Conservation (phyloP, 1,139 yeast genomes). For the Maudiozyma humilis region DNA sequence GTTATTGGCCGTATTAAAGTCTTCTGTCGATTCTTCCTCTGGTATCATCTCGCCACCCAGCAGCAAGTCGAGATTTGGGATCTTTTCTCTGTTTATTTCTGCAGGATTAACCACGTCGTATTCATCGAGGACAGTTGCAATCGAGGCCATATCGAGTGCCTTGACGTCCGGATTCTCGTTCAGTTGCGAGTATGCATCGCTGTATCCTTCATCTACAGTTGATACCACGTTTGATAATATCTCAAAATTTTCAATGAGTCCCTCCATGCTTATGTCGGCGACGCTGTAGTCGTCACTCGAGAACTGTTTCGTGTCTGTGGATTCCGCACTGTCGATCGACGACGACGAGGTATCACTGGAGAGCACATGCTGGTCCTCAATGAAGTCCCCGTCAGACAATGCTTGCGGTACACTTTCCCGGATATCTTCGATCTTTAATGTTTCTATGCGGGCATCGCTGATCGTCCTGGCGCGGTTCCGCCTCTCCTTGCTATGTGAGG, state of each 20-base stretch:
- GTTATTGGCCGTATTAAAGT: background rate
- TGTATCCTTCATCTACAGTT: constrained; percentile 3
- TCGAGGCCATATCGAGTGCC: constrained; percentile 11
- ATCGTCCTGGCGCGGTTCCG: background rate
- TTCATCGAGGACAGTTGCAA: constrained; percentile 23
- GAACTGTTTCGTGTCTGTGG: constrained; percentile 7
- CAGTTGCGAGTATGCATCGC: background rate
- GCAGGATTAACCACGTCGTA: constrained; percentile 16
- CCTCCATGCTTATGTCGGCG: constrained; percentile 3
- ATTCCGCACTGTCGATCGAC: constrained; percentile 7
- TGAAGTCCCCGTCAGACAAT: constrained; percentile 3
- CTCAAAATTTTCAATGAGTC: constrained; percentile 3
- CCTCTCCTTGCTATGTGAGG: background rate
- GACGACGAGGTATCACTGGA: background rate
- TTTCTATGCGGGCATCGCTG: background rate
- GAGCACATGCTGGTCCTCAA: constrained; percentile 3
- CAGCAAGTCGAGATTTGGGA: background rate
- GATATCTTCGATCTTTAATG: background rate
- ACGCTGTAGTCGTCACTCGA: constrained; percentile 1
- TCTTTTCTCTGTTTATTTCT: background rate
- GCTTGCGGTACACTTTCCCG: background rate
- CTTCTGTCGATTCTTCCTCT: background rate
- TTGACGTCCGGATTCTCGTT: background rate
- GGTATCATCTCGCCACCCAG: constrained; percentile 3
- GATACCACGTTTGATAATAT: constrained; percentile 2